Evolutionary conservation across 495 filamentous ascomycete genomes (phyloP), one percentile per base, ranked within the genome.

Genomic region (Barbatosphaeria neglecta): DNA sequence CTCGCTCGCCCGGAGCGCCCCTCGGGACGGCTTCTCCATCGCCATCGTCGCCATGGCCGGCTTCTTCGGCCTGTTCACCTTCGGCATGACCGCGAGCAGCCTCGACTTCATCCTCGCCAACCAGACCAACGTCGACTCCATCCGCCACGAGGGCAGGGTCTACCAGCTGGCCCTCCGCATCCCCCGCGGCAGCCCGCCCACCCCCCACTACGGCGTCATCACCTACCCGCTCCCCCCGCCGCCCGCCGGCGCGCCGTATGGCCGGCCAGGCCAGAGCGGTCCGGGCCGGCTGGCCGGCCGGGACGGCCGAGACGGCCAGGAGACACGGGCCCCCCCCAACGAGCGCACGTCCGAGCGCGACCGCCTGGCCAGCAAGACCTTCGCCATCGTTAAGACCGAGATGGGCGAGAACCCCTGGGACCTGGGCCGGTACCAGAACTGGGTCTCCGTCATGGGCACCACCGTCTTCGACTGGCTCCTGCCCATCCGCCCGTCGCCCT

Each of bases 401-500:
- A 76, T 74, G 4, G 86, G 87, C 17, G 81, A 87, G 39, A 90
- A 92, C 50, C 86, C 86, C 1, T 94, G 84, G 75, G 77, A 85
- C 51, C 63, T 90, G 7, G 83, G 81, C 19, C 45, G 59, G 0
- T 70, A 75, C 47, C 65, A 73, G 28, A 94, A 94, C 57, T 82
- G 85, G 52, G 74, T 80, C 50, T 75, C 81, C 28, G 73, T 93
- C 9, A 82, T 94, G 76, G 87, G 87, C 6, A 68, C 74, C 37
- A 76, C 63, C n/a, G 46, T 77, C 9, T 49, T 74, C 37, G 86
- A 92, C 50, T 90, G 84, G 83, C 59, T 90, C 25, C 63, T 93
- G 13, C 85, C 86, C 6, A 55, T 90, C 39, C 78, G 71, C 45
- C 64, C 67, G 22, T 82, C 81, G 16, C 86, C 86, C 0, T 87